Percentiles rank a stretch among this genome's conserved stretches.
phyloP scores from a whole-genome alignment of 768 basidiomycete species.

The Saitozyma podzolica region DNA sequence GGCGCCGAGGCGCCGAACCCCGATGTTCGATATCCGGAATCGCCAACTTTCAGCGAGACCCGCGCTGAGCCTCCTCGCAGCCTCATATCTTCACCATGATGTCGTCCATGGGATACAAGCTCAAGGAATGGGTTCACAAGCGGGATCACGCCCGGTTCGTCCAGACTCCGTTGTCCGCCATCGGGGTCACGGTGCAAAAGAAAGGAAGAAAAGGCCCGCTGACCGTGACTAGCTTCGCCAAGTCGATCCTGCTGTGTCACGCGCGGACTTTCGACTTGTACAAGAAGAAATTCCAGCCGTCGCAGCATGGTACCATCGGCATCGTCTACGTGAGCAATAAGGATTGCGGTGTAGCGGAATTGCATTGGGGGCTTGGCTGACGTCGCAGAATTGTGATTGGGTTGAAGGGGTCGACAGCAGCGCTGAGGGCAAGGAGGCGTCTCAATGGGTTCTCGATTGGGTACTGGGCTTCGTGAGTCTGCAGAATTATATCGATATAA shows the following conservation, averaged over 20 bases:
- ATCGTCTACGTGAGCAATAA: slow-evolving; percentile 25
- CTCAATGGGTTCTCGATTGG: slow-evolving; percentile 13
- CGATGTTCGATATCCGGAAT: slow-evolving; percentile 2
- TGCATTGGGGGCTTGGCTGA: not conserved
- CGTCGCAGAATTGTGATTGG: slow-evolving; percentile 23
- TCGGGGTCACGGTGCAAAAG: not conserved
- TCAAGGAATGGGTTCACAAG: slow-evolving; percentile 12
- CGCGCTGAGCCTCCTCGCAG: slow-evolving; percentile 9
- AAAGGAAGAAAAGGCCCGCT: not conserved
- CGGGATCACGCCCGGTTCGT: slow-evolving; percentile 10
- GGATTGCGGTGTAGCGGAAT: slow-evolving; percentile 5
- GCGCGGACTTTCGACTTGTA: slow-evolving; percentile 37
- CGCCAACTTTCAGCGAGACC: not conserved
- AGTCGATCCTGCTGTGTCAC: slow-evolving; percentile 29
- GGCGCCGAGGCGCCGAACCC: not conserved
- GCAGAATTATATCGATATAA: not conserved
- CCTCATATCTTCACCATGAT: slow-evolving; percentile 31
- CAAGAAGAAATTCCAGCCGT: slow-evolving; percentile 22
- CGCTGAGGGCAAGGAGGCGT: slow-evolving; percentile 23
- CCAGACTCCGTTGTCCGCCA: not conserved
- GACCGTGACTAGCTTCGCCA: slow-evolving; percentile 6
- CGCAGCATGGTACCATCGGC: slow-evolving; percentile 33
- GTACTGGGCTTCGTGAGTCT: slow-evolving; percentile 15
- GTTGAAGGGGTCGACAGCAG: slow-evolving; percentile 21
- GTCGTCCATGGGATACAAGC: slow-evolving; percentile 12